phyloP scores from a whole-genome alignment of 2,329 filamentous ascomycete genomes.

The Pyrenophora graminea region DNA sequence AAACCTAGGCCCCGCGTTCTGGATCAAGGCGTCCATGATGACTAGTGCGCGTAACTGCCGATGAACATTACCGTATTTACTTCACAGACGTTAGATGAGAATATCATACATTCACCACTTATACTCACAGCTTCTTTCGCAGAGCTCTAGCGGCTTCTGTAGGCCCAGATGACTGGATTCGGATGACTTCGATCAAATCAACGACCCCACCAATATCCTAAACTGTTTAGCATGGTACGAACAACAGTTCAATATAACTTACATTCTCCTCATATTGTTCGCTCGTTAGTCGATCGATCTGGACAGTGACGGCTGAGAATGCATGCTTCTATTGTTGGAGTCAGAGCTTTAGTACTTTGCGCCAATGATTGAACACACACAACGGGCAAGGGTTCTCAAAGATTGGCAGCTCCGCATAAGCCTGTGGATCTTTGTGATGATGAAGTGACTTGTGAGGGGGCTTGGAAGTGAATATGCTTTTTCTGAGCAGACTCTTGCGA shows the following conservation, averaged over 20 bases:
- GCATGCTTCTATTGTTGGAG: constrained; percentile 62
- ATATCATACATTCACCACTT: neutral
- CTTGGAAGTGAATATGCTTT: constrained; percentile 1
- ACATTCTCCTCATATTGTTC: constrained; percentile 84
- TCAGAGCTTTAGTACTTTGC: constrained; percentile 33
- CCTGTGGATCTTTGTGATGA: constrained; percentile 28
- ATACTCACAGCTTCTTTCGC: constrained; percentile 82
- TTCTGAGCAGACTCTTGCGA: constrained; percentile 3
- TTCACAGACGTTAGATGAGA: constrained; percentile 37
- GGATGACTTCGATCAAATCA: constrained; percentile 91
- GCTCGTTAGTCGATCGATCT: constrained; percentile 86
- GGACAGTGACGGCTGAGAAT: constrained; percentile 90
- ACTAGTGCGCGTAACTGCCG: constrained; percentile 86
- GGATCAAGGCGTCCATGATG: constrained; percentile 88
- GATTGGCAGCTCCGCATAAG: constrained; percentile 31
- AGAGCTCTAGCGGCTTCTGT: constrained; percentile 88
- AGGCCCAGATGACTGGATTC: constrained; percentile 83
- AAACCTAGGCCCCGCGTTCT: constrained; percentile 88
- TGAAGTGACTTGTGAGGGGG: constrained; percentile 25
- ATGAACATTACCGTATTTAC: constrained; percentile 94
- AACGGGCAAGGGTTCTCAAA: constrained; percentile 37
- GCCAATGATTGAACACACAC: constrained; percentile 31
- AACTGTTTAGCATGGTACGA: neutral
- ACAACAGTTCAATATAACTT: neutral
- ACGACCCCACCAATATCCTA: constrained; percentile 80